phyloP scores from a whole-genome alignment of 2,329 filamentous ascomycete species.

The Metarhizium humberi region DNA sequence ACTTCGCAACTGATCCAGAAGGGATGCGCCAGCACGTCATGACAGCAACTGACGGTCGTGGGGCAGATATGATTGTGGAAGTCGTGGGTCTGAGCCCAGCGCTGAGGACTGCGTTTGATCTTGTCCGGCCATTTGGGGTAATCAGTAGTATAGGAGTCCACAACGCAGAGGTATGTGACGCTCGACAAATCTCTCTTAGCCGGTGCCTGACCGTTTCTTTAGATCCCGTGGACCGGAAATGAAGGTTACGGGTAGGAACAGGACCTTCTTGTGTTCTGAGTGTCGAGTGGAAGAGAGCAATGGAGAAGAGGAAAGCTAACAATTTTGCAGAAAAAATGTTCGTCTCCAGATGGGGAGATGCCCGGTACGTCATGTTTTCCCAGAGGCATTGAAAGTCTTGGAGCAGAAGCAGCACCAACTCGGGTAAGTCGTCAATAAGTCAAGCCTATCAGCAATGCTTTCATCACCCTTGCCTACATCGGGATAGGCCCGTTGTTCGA shows the following conservation, averaged over 20 bases:
- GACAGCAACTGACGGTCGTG: slow-evolving; percentile 68
- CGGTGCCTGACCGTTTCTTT: slow-evolving; percentile 13
- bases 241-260: slow-evolving; percentile 47
- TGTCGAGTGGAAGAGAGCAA: background rate
- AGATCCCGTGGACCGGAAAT: slow-evolving; percentile 58
- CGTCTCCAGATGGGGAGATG: slow-evolving; percentile 68
- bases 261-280: background rate
- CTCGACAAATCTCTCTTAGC: background rate
- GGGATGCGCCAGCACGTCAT: slow-evolving; percentile 60
- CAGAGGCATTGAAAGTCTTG: slow-evolving; percentile 53
- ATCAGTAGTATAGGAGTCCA: slow-evolving; percentile 72
- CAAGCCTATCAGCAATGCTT: background rate
- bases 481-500: background rate
- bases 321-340: slow-evolving; percentile 52
- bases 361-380: slow-evolving; percentile 62
- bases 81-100: slow-evolving; percentile 64
- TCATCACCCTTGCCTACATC: background rate
- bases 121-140: slow-evolving; percentile 62
- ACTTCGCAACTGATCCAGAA: slow-evolving; percentile 56
- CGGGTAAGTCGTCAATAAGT: slow-evolving; percentile 37
- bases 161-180: slow-evolving; percentile 51
- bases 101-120: slow-evolving; percentile 59
- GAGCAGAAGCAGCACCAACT: slow-evolving; percentile 58
- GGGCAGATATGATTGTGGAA: slow-evolving; percentile 78
- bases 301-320: slow-evolving; percentile 12